Conservation (phyloP, 225 moss, liverwort and hornwort species). For the Pseudoscleropodium purum region DNA sequence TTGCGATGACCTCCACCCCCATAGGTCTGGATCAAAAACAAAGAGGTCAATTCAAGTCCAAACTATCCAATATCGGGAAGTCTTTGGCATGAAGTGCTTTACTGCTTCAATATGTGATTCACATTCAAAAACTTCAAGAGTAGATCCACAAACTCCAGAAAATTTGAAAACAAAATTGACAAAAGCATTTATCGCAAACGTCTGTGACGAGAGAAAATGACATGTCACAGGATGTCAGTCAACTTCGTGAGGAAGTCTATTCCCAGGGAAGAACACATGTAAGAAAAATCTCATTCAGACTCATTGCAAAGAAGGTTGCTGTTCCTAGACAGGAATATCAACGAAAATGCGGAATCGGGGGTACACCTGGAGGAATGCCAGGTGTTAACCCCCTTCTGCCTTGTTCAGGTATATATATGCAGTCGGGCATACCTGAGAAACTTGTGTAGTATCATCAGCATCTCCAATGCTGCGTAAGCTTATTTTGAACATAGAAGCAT, state of each 20-base stretch:
- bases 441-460: slow-evolving; percentile 59
- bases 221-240: neutral
- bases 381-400: neutral
- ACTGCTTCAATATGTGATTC: neutral
- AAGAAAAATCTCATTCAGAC: neutral
- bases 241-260: neutral
- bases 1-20: slow-evolving; percentile 77
- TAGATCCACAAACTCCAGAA: neutral
- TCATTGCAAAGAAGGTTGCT: neutral
- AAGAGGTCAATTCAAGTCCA: neutral
- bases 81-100: neutral
- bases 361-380: neutral
- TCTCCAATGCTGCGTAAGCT: slow-evolving; percentile 75
- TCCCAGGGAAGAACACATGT: neutral
- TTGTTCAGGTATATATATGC: neutral
- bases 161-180: neutral
- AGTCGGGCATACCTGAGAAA: slow-evolving; percentile 43
- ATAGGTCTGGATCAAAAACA: slow-evolving; percentile 34
- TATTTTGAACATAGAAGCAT: slow-evolving; percentile 48
- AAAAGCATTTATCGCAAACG: neutral
- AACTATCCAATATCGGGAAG: neutral
- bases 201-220: neutral
- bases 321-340: neutral
- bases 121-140: neutral
- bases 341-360: neutral